Percentiles rank a stretch among this genome's conserved stretches.
These are phyloP conservation scores for Fusarium clavum DNA, from an alignment of 2,329 filamentous ascomycete genomes.

Conservation along the genomic window DNA sequence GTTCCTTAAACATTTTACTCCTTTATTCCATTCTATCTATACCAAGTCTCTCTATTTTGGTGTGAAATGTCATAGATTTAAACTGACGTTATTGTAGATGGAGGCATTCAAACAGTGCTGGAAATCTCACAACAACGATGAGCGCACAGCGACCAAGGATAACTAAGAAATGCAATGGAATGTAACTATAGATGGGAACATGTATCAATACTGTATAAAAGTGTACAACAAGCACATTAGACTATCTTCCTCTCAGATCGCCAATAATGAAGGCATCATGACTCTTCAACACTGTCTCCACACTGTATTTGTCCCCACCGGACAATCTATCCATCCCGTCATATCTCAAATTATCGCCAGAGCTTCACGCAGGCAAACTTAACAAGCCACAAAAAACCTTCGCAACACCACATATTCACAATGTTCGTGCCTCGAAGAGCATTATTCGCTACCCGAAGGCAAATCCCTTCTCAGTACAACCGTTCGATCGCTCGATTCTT, in stretches of 20 bases:
- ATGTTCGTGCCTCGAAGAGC: conserved; percentile 48
- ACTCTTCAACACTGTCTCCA: neutral
- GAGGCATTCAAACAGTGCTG: conserved; percentile 89
- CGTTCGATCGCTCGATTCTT: conserved; percentile 40
- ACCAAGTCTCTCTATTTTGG: neutral
- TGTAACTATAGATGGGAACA: neutral
- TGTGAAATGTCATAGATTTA: neutral
- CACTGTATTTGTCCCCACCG: conserved; percentile 22
- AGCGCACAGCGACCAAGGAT: conserved; percentile 83
- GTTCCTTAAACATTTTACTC: conserved; percentile 47
- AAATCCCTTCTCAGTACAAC: conserved; percentile 14
- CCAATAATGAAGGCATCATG: conserved; percentile 29
- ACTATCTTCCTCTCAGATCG: neutral
- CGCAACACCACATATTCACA: conserved; percentile 1
- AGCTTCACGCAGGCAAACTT: neutral
- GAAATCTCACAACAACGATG: conserved; percentile 89
- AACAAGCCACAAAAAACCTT: neutral
- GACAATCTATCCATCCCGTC: conserved; percentile 35
- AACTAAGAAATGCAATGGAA: conserved; percentile 45
- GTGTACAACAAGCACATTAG: neutral
- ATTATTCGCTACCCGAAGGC: conserved; percentile 38
- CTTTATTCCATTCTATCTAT: neutral
- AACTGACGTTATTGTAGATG: conserved; percentile 70
- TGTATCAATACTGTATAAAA: conserved; percentile 3
- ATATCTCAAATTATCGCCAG: conserved; percentile 25